Conservation (phyloP, 345 rosid genomes). For the Eutrema heterophyllum region DNA sequence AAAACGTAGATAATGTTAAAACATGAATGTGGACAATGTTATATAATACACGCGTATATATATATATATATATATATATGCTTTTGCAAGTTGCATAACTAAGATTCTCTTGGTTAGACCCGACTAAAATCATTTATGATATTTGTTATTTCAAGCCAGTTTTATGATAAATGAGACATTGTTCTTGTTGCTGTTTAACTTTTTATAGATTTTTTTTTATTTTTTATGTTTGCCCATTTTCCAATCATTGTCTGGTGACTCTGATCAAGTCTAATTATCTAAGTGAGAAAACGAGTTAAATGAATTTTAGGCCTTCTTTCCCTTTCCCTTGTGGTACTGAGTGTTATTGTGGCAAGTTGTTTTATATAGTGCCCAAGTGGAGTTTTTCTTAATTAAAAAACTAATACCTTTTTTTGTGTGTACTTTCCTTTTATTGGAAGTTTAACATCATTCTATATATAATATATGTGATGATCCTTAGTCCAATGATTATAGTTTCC, state of each 20-base stretch:
- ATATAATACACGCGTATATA: neutral
- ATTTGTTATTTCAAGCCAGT: neutral
- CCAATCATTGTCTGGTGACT: neutral
- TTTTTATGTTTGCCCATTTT: neutral
- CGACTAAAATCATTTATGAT: neutral
- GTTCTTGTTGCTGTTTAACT: neutral
- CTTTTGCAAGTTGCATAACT: conserved; percentile 17
- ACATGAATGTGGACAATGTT: conserved; percentile 7
- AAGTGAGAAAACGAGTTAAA: neutral
- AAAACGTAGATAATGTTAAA: conserved; percentile 17
- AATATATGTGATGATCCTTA: neutral
- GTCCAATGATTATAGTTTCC: conserved; percentile 7
- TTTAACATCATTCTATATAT: neutral
- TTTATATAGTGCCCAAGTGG: conserved; percentile 25
- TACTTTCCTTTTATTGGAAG: conserved; percentile 6
- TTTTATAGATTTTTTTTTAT: neutral
- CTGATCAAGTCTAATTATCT: neutral
- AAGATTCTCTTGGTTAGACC: neutral
- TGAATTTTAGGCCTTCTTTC: neutral
- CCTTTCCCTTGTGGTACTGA: neutral
- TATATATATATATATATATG: neutral
- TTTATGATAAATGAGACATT: neutral
- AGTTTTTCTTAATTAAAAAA: neutral
- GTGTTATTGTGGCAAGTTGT: conserved; percentile 19
- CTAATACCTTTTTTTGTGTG: neutral